Evolutionary conservation across 2,329 filamentous ascomycete species (phyloP), one percentile per base, ranked within the genome.

Genomic region (Talaromyces sp.): DNA sequence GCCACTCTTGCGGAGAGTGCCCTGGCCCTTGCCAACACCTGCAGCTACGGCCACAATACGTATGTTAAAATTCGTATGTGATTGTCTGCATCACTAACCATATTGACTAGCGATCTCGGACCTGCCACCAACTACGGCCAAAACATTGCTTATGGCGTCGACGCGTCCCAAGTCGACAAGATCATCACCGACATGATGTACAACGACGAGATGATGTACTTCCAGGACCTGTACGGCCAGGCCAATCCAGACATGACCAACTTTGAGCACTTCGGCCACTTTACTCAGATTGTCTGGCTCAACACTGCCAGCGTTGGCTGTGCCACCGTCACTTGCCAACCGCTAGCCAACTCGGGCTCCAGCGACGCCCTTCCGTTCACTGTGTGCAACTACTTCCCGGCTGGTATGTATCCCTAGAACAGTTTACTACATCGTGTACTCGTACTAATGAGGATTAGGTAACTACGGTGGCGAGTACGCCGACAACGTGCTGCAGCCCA

Each of bases 141-240:
- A 80, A 99, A 98, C 83, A 88, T 98, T 62, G 93, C 90, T 70
- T 87, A 88, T 63, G 81, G 87, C 66, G 81, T 84, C 62, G 70
- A 75, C 2, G 73, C 78, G n/a, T 76, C 74, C 62, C 83, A 86
- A 53, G 81, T 90, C 64, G 85, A 86, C 58, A 80, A 83, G 64
- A 86, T 89, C 66, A 87, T 93, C 71, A 90, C 87, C 69, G 84
- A 93, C 73, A 81, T 88, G 78, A 97, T 95, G 91, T 97, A 97
- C 84, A 91, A 95, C 74, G 84, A 84, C 69, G 91, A 96, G 76
- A 80, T 89, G 68, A 71, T 72, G 64, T 77, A 77, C 69, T 87
- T 82, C 76, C 81, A 81, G 61, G 69, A 71, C 31, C 74, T 77
- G 58, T 95, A 89, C 70, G 88, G 86, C 65, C 60, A 80, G 66